A percentile compares a stretch with the other conserved stretches of the same genome.
Conservation (phyloP, 768 basidiomycete genomes). For the Suillus lakei region DNA sequence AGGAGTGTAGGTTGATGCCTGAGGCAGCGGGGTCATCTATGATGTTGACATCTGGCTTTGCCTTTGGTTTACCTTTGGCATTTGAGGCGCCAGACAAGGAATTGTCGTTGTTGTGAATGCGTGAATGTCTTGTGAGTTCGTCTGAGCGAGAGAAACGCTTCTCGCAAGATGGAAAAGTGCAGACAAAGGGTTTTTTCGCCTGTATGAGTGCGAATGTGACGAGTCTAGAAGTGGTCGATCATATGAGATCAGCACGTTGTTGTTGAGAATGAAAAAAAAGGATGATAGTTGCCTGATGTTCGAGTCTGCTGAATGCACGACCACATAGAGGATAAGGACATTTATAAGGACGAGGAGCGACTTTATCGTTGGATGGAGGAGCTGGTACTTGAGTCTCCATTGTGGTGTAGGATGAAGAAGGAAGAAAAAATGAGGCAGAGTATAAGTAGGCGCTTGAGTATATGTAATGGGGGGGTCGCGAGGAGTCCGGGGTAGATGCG, state of each 20-base stretch:
- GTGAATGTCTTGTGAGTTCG: conserved; percentile 94
- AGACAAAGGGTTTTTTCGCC: conserved; percentile 97
- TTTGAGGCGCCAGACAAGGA: conserved; percentile 17
- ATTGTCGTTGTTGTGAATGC: conserved; percentile 83
- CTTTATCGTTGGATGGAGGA: conserved; percentile 39
- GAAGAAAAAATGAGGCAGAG: conserved; percentile 17
- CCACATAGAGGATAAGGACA: conserved; percentile 92
- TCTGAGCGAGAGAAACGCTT: conserved; percentile 99
- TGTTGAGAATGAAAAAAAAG: conserved; percentile 11
- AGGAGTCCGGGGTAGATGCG: conserved; percentile 5
- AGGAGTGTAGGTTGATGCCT: conserved; percentile 31
- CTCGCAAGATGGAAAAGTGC: conserved; percentile 92
- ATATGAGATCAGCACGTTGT: conserved; percentile 21
- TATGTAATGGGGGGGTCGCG: conserved; percentile 5
- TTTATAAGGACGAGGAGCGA: conserved; percentile 83
- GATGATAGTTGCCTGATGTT: conserved; percentile 76
- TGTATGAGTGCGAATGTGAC: conserved; percentile 97
- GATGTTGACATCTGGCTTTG: conserved; percentile 29
- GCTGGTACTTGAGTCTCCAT: conserved; percentile 27
- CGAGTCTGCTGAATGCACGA: conserved; percentile 93
- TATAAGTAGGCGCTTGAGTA: conserved; percentile 12
- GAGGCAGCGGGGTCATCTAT: conserved; percentile 30
- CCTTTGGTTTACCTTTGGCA: conserved; percentile 33
- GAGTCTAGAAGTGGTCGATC: conserved; percentile 61
- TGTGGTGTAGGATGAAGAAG: conserved; percentile 16